These are phyloP conservation scores for Sicyos baderoa DNA, from an alignment of 306 rosid species.

Conservation along the genomic window DNA sequence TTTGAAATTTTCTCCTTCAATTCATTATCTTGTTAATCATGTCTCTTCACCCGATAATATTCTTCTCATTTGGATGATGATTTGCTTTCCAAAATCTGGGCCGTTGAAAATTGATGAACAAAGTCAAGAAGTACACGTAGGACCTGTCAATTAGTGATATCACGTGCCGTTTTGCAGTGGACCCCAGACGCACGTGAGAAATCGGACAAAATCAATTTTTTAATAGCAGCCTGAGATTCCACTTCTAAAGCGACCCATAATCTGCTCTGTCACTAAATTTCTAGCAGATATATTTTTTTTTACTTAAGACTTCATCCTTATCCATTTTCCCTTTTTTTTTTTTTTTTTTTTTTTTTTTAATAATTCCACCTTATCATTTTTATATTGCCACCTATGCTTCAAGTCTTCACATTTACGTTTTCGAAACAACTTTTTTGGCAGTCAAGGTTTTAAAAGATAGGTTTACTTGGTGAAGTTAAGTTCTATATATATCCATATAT, in stretches of 20 bases:
- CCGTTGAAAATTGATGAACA: not conserved
- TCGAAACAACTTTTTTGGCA: not conserved
- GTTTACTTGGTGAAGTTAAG: not conserved
- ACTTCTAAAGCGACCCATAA: not conserved
- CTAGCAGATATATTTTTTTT: not conserved
- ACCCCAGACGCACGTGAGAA: not conserved
- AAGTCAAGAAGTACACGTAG: not conserved
- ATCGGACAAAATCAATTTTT: not conserved
- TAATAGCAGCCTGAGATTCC: too few species aligned
- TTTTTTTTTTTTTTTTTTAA: too few species aligned
- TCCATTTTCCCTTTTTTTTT: not conserved
- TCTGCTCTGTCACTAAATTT: not conserved
- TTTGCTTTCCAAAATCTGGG: not conserved
- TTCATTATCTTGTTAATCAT: too few species aligned
- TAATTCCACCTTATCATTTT: not conserved
- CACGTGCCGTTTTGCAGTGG: not conserved
- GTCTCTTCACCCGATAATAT: too few species aligned
- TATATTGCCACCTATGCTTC: not conserved
- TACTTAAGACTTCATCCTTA: conserved; percentile 5
- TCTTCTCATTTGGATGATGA: too few species aligned
- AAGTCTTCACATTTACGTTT: not conserved
- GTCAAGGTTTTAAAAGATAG: not conserved
- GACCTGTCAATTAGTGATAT: not conserved
- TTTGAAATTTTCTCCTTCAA: too few species aligned
- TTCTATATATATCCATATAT: not conserved